Conservation (phyloP, 1,139 yeast genomes). For the Sugiyamaella xylanicola region DNA sequence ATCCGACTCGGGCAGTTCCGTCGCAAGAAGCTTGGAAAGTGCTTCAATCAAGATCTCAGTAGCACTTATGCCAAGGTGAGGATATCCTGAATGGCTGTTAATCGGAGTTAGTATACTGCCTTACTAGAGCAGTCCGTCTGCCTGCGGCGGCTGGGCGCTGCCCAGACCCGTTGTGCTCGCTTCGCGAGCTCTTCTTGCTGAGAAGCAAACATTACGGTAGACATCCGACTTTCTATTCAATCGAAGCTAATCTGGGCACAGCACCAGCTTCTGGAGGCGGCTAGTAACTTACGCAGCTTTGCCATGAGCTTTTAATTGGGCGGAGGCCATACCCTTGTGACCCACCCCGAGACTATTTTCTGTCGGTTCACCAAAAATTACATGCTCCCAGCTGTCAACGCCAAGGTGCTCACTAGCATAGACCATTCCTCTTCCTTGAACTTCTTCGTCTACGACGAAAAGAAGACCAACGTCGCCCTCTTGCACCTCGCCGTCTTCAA, state of each 20-base stretch:
- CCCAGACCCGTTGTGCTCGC: no score
- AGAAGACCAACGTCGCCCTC: constrained; percentile 62
- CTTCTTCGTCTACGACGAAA: constrained; percentile 72
- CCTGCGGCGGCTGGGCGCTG: no score
- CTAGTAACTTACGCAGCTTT: constrained; percentile 47
- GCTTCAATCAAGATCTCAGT: constrained; percentile 58
- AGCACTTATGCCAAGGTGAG: constrained; percentile 67
- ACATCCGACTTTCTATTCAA: no score
- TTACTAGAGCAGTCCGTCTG: no score
- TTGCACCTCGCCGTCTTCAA: constrained; percentile 43
- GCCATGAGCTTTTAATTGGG: constrained; percentile 51
- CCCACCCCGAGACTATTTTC: constrained; percentile 69
- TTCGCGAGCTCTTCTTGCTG: no score
- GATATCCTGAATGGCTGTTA: constrained; percentile 64
- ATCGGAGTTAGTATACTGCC: background rate
- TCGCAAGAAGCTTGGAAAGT: constrained; percentile 46
- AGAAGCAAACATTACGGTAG: no score
- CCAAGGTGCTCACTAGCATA: constrained; percentile 47
- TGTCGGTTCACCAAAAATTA: constrained; percentile 75
- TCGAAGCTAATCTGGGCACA: background rate
- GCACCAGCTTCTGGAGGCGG: background rate
- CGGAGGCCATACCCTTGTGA: constrained; percentile 58
- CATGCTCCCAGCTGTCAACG: constrained; percentile 56
- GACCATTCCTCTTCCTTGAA: constrained; percentile 63
- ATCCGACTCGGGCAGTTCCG: constrained; percentile 53